Conservation (phyloP, 129 eudicot genomes). For the Logfia minima region DNA sequence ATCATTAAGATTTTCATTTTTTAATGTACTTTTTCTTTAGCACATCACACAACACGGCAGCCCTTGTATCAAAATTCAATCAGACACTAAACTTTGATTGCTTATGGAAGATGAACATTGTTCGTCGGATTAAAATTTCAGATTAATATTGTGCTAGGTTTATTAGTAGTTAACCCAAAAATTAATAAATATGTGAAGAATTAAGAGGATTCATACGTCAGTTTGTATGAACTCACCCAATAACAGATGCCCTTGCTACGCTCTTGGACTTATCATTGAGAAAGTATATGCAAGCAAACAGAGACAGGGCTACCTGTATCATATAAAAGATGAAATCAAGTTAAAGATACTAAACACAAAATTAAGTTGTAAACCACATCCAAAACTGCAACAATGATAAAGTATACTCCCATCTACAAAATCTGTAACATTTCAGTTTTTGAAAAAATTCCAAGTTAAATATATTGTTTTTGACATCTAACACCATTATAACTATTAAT, state of each 20-base stretch:
- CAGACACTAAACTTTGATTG: background rate
- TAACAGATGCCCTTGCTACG: conserved; percentile 60
- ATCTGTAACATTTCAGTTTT: background rate
- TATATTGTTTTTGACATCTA: conserved; percentile 7
- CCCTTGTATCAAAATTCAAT: background rate
- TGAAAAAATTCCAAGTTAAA: background rate
- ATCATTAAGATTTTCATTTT: background rate
- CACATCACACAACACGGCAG: background rate
- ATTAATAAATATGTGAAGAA: background rate
- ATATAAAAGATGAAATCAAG: background rate
- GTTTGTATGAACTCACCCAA: conserved; percentile 52
- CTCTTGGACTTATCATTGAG: conserved; percentile 83
- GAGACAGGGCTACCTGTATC: conserved; percentile 61
- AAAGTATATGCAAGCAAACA: conserved; percentile 82
- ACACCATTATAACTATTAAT: background rate
- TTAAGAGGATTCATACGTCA: background rate
- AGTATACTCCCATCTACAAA: background rate
- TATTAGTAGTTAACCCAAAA: background rate
- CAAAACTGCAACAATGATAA: background rate
- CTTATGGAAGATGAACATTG: background rate
- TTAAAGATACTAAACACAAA: conserved; percentile 7
- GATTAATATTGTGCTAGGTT: background rate
- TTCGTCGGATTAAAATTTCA: background rate
- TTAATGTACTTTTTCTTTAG: background rate
- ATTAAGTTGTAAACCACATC: conserved; percentile 8